Evolutionary conservation across 2,329 filamentous ascomycete species (phyloP), one percentile per base, ranked within the genome.

Genomic region (Fusarium kyushuense): DNA sequence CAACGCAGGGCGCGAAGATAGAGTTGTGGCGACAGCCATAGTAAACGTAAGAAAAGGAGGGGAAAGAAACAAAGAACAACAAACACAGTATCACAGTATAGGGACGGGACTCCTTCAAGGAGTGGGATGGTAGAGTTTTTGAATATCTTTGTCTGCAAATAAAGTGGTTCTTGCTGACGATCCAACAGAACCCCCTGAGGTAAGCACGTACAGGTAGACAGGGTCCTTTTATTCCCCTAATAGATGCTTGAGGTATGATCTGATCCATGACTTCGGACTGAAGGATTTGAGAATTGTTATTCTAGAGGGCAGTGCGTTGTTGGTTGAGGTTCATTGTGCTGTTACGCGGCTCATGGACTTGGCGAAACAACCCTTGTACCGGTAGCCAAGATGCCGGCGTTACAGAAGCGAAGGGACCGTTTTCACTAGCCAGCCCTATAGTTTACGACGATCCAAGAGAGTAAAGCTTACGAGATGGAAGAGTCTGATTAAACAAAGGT

Each of bases 1-100:
- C 25, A 68, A 19, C 33, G 65, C 60, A 42, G 55, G 60, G 9
- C 66, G 66, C 9, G 63, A 65, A 16, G 65, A 48, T 36, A 68
- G 19, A 43, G 36, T 55, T 11, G 54, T 42, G 36, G 56, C 51
- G 54, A 68, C 60, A 56, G 52, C 35, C 65, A 68, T 68, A 14
- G 13, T 42, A 45, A 6, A 30, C 8, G n/a, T 7, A 30, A 45
- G 42, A 11, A 2, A 45, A 45, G 1, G 25, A 45, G 19, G 0
- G 13, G 25, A 29, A 9, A 5, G 25, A 11, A 51, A 51, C 14
- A 40, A 29, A 47, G 13, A 51, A 51, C 2, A 9, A 51, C 13
- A 35, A 29, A 12, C 19, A 27, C 47, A 51, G 47, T 30, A 30
- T 40, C 47, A 51, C 47, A 51, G 7, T 25, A 21, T 19, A 13